A percentile compares a stretch with the other conserved stretches of the same genome.
Conservation (phyloP, 129 eudicot genomes). For the Lactuca saligna region DNA sequence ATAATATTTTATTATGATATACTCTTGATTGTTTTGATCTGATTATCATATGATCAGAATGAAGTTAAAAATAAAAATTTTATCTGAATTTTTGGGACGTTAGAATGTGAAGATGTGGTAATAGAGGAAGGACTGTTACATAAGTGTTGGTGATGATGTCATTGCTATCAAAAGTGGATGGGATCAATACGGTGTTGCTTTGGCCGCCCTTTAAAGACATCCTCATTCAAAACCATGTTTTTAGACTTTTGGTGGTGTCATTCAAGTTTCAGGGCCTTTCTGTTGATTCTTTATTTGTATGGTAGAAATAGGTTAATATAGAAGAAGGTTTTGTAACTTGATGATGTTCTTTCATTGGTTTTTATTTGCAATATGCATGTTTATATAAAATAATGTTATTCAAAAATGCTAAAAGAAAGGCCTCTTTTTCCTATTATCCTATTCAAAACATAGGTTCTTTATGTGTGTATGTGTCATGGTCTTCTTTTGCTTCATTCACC, state of each 20-base stretch:
- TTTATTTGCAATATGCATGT: conserved; percentile 21
- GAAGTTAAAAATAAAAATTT: no score
- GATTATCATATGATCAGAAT: no score
- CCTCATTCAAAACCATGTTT: conserved; percentile 64
- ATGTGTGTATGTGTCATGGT: no score
- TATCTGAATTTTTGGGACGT: no score
- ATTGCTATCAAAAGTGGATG: conserved; percentile 97
- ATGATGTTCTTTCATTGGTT: conserved; percentile 21
- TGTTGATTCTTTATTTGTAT: background rate
- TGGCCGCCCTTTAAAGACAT: conserved; percentile 76
- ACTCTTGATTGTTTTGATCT: no score
- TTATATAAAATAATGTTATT: conserved; percentile 25
- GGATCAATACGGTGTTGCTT: conserved; percentile 94
- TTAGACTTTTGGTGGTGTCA: background rate
- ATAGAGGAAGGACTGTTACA: conserved; percentile 80
- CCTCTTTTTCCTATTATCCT: background rate
- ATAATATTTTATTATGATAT: no score
- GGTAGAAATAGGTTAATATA: conserved; percentile 29
- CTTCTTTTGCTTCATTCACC: no score
- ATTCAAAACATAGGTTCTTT: no score
- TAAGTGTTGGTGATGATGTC: conserved; percentile 94
- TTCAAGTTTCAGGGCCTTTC: conserved; percentile 21
- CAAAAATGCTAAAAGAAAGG: background rate
- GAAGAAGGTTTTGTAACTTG: conserved; percentile 10
- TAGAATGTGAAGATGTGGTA: conserved; percentile 85